Evolutionary conservation across 768 basidiomycete genomes (phyloP).

Genomic region (Leucosporidium yakuticum): DNA sequence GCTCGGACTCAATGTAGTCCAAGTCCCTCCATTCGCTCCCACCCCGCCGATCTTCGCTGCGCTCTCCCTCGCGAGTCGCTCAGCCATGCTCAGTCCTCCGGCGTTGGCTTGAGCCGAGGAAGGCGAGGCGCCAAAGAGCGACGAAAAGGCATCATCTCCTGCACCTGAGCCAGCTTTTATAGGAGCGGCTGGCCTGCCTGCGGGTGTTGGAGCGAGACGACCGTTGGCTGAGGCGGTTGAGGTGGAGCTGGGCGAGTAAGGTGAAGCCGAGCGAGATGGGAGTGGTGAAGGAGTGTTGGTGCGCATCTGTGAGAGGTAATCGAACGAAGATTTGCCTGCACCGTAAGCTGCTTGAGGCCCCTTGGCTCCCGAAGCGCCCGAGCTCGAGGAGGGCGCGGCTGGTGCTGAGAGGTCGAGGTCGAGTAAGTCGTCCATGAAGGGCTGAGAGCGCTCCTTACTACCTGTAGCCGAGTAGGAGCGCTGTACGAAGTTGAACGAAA

Average conservation of each 20-base stretch:
- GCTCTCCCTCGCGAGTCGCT: conserved; percentile 11
- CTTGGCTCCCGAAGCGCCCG: no score
- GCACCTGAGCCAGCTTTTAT: background rate
- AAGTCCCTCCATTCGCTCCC: background rate
- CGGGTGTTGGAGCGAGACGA: background rate
- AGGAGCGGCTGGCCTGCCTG: background rate
- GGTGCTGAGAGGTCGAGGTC: conserved; percentile 28
- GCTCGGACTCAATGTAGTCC: background rate
- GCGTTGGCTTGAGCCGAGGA: background rate
- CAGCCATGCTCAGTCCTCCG: conserved; percentile 19
- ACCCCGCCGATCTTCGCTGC: background rate
- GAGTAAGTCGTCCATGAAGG: conserved; percentile 37
- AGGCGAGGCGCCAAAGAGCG: conserved; percentile 25
- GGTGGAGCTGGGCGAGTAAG: background rate
- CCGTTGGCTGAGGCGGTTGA: background rate
- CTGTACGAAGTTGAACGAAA: no score
- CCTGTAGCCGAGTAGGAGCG: no score
- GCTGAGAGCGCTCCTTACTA: no score
- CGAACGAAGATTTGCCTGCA: conserved; percentile 3
- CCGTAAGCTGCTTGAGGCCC: background rate
- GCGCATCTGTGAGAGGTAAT: conserved; percentile 24
- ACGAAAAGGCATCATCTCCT: conserved; percentile 28
- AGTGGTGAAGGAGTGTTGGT: background rate
- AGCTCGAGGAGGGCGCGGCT: background rate
- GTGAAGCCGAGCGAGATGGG: conserved; percentile 1